These are phyloP conservation scores for Hyphodiscus sp. DNA, from an alignment of 2,329 filamentous ascomycete genomes.

Conservation along the genomic window DNA sequence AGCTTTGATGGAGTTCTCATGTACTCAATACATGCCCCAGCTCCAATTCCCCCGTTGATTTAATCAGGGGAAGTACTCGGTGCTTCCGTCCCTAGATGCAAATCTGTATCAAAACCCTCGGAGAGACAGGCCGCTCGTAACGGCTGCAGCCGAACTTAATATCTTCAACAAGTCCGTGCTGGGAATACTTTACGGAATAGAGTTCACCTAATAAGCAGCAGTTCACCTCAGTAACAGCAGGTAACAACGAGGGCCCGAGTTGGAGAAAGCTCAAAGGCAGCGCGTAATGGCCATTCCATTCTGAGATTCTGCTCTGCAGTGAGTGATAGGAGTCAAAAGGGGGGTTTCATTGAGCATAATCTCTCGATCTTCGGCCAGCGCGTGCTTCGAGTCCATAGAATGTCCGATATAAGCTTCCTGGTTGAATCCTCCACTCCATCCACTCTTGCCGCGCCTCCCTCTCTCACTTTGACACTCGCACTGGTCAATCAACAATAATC, in stretches of 20 bases:
- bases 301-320: no score
- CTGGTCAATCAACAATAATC: conserved; percentile 4
- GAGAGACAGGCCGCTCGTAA: not conserved
- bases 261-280: no score
- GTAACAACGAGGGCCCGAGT: no score
- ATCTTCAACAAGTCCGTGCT: not conserved
- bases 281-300: no score
- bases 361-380: conserved; percentile 10
- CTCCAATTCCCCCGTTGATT: conserved; percentile 9
- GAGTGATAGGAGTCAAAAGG: no score
- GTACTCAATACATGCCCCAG: conserved; percentile 15
- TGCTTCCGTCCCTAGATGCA: conserved; percentile 26
- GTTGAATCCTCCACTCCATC: conserved; percentile 9
- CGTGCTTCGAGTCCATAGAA: conserved; percentile 5
- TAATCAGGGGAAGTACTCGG: conserved; percentile 22
- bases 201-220: no score
- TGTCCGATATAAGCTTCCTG: conserved; percentile 10
- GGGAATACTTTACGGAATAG: no score
- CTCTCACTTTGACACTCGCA: conserved; percentile 1
- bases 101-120: conserved; percentile 3
- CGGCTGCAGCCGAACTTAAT: conserved; percentile 5
- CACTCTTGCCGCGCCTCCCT: conserved; percentile 7
- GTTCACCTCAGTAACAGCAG: no score
- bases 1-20: conserved; percentile 1
- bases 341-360: not conserved